Conservation (phyloP, 108 stramenopile genomes). For the Mayamaea pseudoterrestris region DNA sequence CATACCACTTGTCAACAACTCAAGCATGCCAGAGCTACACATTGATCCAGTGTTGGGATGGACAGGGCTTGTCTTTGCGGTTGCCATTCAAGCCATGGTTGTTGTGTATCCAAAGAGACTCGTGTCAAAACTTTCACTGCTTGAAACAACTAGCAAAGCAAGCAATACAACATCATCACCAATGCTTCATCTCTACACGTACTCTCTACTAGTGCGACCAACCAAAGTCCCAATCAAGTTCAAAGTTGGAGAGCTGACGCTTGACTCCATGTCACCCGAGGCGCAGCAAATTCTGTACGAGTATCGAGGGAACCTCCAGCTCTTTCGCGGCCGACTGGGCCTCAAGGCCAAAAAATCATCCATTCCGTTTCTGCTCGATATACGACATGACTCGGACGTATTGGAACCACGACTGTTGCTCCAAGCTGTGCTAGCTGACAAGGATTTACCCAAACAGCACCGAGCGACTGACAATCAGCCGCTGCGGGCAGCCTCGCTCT, state of each 20-base stretch:
- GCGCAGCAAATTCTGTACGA: conserved; percentile 11
- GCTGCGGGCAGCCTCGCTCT: no score
- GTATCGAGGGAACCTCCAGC: conserved; percentile 1
- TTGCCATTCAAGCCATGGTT: conserved; percentile 9
- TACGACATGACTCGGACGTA: neutral
- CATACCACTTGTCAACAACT: conserved; percentile 16
- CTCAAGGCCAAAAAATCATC: neutral
- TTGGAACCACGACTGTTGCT: conserved; percentile 1
- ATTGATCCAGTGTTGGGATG: conserved; percentile 13
- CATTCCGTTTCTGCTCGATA: conserved; percentile 4
- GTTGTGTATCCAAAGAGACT: conserved; percentile 10
- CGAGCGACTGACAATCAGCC: no score
- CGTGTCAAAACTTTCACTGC: conserved; percentile 8
- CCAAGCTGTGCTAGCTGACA: neutral
- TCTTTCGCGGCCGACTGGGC: conserved; percentile 9
- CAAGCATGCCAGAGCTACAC: conserved; percentile 9
- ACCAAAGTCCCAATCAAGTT: neutral
- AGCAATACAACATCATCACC: neutral
- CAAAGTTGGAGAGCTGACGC: conserved; percentile 7
- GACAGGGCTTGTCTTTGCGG: conserved; percentile 4
- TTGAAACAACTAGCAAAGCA: neutral
- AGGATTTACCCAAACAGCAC: no score
- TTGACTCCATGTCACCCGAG: conserved; percentile 7
- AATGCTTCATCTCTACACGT: conserved; percentile 3
- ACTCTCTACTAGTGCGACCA: conserved; percentile 11